Evolutionary conservation across 768 basidiomycete species (phyloP), one percentile per base, ranked within the genome.

Genomic region (Lanmaoa rubissima): DNA sequence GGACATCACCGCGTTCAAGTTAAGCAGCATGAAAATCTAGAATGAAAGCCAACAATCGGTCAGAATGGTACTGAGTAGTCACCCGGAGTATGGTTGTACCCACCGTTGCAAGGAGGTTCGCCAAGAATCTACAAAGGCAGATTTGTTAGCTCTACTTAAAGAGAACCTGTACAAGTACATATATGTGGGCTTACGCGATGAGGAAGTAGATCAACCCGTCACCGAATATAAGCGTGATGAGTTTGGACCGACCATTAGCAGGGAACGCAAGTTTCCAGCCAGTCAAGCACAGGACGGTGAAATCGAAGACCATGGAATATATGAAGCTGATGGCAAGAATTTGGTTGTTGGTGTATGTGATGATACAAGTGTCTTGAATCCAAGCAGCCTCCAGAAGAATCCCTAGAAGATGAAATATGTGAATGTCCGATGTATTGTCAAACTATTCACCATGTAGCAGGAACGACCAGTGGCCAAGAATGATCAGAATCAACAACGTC

Each of bases 291-390:
- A 90, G 69, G 48, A 90, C 85, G 16, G 74, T 65, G 58, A 90
- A 77, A 71, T 90, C 88, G 65, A 88, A 88, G 21, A 73, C 71
- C 88, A 90, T 90, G 47, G 84, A 81, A 64, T 89, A 89, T 61
- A 89, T 86, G 71, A 87, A 90, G 7, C 82, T 82, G 26, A 78
- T 76, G 4, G 86, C 84, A 47, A 90, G 81, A 42, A 87, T 72
- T 47, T 67, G 76, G 69, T 76, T 86, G 63, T 85, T 73, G 7
- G 86, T 87, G 31, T 78, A 72, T 12, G 77, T 80, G 60, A 89
- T 88, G 31, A 74, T 74, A 61, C 87, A 89, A 32, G 82, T 77
- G 5, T 63, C 68, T 5, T 72, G 71, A 12, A 79, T 60, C 83
- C 84, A 89, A 2, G 56, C 70, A 0, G 87, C 86, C 53, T 82